A percentile compares a stretch with the other conserved stretches of the same genome.
Conservation (phyloP, 768 basidiomycete species). For the Lactifluus piperatus region DNA sequence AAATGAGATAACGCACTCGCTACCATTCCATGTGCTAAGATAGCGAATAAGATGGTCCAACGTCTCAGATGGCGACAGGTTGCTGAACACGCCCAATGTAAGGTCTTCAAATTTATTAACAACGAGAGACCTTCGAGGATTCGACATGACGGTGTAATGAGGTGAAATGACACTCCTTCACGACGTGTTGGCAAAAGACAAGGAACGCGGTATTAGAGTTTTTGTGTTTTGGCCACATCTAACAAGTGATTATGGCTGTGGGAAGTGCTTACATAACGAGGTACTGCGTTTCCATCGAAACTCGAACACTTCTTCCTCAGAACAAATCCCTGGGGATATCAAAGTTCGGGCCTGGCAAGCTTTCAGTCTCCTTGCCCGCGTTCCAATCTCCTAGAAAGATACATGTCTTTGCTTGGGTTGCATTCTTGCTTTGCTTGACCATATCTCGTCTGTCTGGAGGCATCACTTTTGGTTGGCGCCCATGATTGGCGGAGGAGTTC, state of each 20-base stretch:
- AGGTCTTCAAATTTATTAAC: constrained; percentile 50
- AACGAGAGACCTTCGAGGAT: constrained; percentile 36
- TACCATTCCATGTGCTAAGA: constrained; percentile 78
- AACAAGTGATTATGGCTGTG: too few species aligned
- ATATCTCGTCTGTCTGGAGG: constrained; percentile 45
- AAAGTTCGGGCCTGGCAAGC: constrained; percentile 87
- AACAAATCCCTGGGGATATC: constrained; percentile 78
- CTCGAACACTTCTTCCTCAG: constrained; percentile 23
- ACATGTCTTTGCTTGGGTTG: constrained; percentile 25
- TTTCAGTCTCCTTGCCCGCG: constrained; percentile 81
- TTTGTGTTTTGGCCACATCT: too few species aligned
- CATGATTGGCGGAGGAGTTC: constrained; percentile 43
- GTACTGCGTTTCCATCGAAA: constrained; percentile 3
- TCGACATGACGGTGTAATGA: constrained; percentile 39
- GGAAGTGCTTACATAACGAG: constrained; percentile 37
- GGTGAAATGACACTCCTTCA: too few species aligned
- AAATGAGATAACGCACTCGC: constrained; percentile 52
- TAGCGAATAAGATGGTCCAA: constrained; percentile 69
- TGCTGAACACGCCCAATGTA: constrained; percentile 54
- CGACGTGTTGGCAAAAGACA: too few species aligned
- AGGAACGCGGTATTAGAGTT: too few species aligned
- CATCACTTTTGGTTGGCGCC: constrained; percentile 62
- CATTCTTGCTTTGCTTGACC: constrained; percentile 35
- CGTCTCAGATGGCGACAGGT: constrained; percentile 49
- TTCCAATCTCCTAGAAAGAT: constrained; percentile 78